A percentile compares a stretch with the other conserved stretches of the same genome.
phyloP scores from a whole-genome alignment of 306 rosid species.

The Casuarina equisetifolia region DNA sequence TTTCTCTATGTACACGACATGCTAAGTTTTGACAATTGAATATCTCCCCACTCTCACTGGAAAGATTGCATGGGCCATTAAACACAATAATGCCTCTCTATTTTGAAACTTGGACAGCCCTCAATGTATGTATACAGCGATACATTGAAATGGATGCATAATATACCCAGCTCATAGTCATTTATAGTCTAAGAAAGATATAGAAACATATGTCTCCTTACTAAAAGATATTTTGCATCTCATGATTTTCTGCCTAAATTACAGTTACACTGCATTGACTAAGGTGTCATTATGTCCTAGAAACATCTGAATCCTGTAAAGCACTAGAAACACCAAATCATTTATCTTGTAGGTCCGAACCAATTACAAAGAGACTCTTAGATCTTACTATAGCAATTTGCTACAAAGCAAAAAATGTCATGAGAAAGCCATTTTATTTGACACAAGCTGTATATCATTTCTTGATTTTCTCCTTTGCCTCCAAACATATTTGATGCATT shows the following conservation, averaged over 20 bases:
- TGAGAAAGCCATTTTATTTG: neutral
- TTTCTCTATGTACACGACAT: too few relatives aligned
- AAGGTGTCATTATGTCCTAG: neutral
- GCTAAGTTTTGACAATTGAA: too few relatives aligned
- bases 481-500: neutral
- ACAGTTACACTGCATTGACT: neutral
- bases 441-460: neutral
- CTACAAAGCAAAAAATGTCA: neutral
- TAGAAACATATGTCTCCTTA: neutral
- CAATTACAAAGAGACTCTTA: neutral
- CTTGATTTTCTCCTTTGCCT: neutral
- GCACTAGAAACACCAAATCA: neutral
- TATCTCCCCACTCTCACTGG: too few relatives aligned
- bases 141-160: neutral
- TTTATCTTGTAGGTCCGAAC: neutral
- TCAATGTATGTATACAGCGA: too few relatives aligned
- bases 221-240: neutral
- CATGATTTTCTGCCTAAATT: neutral
- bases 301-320: neutral
- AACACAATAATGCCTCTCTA: too few relatives aligned
- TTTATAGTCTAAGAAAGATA: neutral
- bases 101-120: too few relatives aligned
- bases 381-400: neutral
- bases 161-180: neutral
- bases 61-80: too few relatives aligned